Percentiles rank a stretch among this genome's conserved stretches.
Conservation (phyloP, 768 basidiomycete genomes). For the Leccinum rimulosum region DNA sequence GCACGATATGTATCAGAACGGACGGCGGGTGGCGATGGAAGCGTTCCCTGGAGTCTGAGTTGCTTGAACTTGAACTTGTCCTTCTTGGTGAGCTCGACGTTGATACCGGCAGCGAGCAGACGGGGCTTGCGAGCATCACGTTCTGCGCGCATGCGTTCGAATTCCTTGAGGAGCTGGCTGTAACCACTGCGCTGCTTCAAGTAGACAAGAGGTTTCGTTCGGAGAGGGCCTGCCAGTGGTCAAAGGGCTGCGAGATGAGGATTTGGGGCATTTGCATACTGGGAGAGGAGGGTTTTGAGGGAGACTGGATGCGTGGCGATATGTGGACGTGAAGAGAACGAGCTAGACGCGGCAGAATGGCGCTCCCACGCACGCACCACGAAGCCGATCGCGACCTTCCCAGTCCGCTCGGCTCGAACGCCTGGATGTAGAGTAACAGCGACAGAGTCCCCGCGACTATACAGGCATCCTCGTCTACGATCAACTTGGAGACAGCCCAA, state of each 20-base stretch:
- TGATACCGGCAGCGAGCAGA: slow-evolving; percentile 24
- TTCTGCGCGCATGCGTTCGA: slow-evolving; percentile 52
- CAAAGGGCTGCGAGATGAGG: slow-evolving; percentile 55
- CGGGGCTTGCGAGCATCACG: no score
- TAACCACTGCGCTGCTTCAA: slow-evolving; percentile 80
- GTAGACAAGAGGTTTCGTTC: slow-evolving; percentile 50
- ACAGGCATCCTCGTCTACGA: no score
- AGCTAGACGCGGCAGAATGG: slow-evolving; percentile 16
- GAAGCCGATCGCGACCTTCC: no score
- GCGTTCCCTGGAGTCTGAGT: slow-evolving; percentile 16
- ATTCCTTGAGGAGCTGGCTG: slow-evolving; percentile 75
- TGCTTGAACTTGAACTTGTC: slow-evolving; percentile 21
- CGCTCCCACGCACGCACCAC: slow-evolving; percentile 8
- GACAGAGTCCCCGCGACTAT: no score
- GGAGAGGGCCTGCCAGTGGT: slow-evolving; percentile 48
- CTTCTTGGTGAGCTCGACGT: slow-evolving; percentile 40
- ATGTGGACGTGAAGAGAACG: background rate
- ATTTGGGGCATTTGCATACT: slow-evolving; percentile 52
- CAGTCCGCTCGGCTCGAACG: no score
- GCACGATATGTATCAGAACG: background rate
- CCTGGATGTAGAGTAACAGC: no score
- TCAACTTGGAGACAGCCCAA: no score
- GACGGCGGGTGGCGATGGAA: background rate
- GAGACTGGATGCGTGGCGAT: slow-evolving; percentile 31
- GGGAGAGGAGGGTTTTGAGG: slow-evolving; percentile 44